Base-by-base conservation (phyloP, 805 yeast species). In the Millerozyma miso region DNA sequence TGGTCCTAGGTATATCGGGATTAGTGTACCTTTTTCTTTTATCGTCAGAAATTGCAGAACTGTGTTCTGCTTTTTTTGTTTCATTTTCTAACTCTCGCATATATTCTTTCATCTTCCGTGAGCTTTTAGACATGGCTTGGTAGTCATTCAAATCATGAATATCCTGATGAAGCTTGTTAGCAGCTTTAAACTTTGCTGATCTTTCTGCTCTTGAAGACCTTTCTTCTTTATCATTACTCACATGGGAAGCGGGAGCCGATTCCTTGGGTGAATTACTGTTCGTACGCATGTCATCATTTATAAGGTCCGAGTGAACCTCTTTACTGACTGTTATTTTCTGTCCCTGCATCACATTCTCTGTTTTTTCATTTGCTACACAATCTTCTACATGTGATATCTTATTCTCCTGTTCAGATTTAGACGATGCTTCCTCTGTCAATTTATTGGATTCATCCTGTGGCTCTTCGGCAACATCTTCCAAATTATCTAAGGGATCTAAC, bases 111-210 rank as follows among this genome's bases (percentile, higher is more conserved):
- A 67, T 62, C 44, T 68, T 69, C 18, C 64, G 53, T 17, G 71
- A 67, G 19, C 73, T 70, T 51, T 78, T 79, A 7, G 63, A 44
- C 49, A 66, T 57, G 48, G 77, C 72, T 46, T 81, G 83, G 54
- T 77, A 86, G 39, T 69, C 72, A 53, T 83, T 84, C 48, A 86
- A 70, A 37, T 83, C 83, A 44, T 76, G 77, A 73, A 87, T 85
- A 56, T 82, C 80, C 8, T 74, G 74, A 52, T 83, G 91, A 13
- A 87, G 64, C 55, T 80, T 81, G 44, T 66, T 64, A 0, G 81
- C 81, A 0, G 95, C 95, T 52, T 73, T 78, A 33, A 73, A 71
- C 37, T 82, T 81, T 1, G 95, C 95, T 33, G 77, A 74, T 39
- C 86, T 59, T 2, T 74, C 62, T 12, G 50, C 46, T 34, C 50